Conservation (phyloP, 2,329 filamentous ascomycete genomes). For the Aspergillus piperis region DNA sequence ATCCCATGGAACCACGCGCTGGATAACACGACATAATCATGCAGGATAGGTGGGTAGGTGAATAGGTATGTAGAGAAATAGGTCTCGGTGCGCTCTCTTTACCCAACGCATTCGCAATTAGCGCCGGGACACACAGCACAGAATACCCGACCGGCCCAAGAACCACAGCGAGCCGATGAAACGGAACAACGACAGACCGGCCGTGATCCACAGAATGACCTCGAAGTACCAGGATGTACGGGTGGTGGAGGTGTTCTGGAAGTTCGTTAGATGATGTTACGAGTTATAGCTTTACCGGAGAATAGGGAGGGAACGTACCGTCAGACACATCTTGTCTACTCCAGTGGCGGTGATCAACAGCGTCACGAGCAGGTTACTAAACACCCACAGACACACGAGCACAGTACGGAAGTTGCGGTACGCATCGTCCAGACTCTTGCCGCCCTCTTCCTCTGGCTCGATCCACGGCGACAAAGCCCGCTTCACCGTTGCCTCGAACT, state of each 20-base stretch:
- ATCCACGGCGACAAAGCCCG: conserved; percentile 84
- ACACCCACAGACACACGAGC: conserved; percentile 89
- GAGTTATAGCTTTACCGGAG: not conserved
- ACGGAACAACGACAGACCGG: conserved; percentile 77
- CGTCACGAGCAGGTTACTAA: conserved; percentile 84
- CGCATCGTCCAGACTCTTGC: conserved; percentile 92
- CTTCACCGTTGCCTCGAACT: conserved; percentile 95
- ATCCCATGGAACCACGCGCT: conserved; percentile 3
- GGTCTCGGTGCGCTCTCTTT: too few relatives aligned
- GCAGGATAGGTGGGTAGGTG: not conserved
- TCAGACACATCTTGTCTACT: conserved; percentile 80
- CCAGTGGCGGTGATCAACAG: conserved; percentile 87
- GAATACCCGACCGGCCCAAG: conserved; percentile 88
- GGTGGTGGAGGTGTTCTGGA: conserved; percentile 64
- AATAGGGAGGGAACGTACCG: conserved; percentile 60
- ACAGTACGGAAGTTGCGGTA: conserved; percentile 99
- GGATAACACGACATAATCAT: conserved; percentile 7
- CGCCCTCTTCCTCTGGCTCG: conserved; percentile 72
- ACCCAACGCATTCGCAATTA: conserved; percentile 38
- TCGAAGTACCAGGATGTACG: conserved; percentile 92
- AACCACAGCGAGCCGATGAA: conserved; percentile 95
- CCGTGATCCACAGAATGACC: conserved; percentile 85
- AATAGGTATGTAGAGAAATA: not conserved
- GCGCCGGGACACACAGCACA: conserved; percentile 91
- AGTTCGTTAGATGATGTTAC: not conserved